Evolutionary conservation across 352 stramenopile genomes (phyloP).

Genomic region (Phytophthora kernoviae): DNA sequence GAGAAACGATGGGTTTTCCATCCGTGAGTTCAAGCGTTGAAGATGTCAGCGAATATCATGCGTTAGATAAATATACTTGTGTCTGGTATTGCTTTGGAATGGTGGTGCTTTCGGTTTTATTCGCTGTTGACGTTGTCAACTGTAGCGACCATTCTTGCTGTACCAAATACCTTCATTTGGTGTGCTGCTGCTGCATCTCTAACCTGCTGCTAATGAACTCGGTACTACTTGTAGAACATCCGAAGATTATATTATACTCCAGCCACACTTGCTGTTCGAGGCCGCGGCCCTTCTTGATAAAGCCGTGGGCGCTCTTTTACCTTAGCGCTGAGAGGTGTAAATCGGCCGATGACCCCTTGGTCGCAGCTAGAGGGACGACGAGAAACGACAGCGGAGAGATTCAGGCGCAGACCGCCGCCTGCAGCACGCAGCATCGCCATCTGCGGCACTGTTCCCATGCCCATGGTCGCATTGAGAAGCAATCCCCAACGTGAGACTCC

Average conservation of each 20-base stretch:
- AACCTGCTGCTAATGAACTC: too few species aligned
- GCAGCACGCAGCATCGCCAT: constrained; percentile 42
- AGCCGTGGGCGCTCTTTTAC: constrained; percentile 4
- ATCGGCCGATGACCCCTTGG: constrained; percentile 19
- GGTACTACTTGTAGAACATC: too few species aligned
- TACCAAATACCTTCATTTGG: too few species aligned
- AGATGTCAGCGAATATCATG: too few species aligned
- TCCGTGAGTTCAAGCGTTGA: neutral
- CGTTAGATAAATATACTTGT: too few species aligned
- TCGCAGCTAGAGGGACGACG: constrained; percentile 40
- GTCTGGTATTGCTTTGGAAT: too few species aligned
- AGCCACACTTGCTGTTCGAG: constrained; percentile 21
- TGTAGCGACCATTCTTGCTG: neutral
- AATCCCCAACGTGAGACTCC: constrained; percentile 77
- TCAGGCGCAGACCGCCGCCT: constrained; percentile 19
- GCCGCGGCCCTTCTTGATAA: constrained; percentile 18
- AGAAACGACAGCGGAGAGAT: constrained; percentile 17
- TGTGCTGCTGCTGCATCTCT: too few species aligned
- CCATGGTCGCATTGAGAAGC: constrained; percentile 60
- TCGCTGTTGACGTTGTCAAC: too few species aligned
- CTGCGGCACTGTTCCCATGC: constrained; percentile 44
- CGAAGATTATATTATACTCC: constrained; percentile 10
- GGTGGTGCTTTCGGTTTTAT: too few species aligned
- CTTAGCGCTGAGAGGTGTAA: constrained; percentile 19
- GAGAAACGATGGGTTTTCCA: neutral